These are phyloP conservation scores for Novymonas esmeraldas DNA, from an alignment of 208 protist genomes.

Conservation along the genomic window DNA sequence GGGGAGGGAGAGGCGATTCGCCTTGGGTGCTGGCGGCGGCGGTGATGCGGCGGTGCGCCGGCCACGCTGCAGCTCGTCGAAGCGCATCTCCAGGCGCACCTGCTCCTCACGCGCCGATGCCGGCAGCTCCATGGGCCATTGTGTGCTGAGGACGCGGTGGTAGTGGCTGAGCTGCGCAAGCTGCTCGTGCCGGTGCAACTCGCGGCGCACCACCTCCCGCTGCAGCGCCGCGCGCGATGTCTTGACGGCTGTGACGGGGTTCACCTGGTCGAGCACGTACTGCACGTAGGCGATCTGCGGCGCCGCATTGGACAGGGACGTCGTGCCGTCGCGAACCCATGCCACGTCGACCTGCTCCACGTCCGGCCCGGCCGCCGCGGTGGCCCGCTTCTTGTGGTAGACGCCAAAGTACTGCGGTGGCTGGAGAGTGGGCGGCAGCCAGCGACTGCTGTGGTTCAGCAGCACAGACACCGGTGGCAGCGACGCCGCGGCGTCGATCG, in stretches of 20 bases:
- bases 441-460: constrained; percentile 40
- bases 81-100: constrained; percentile 29
- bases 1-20: not conserved
- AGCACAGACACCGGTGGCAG: constrained; percentile 23
- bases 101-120: constrained; percentile 25
- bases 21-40: not conserved
- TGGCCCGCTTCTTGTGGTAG: constrained; percentile 3
- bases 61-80: constrained; percentile 21
- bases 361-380: constrained; percentile 1
- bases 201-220: constrained; percentile 38
- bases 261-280: constrained; percentile 19
- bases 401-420: constrained; percentile 63
- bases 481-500: constrained; percentile 2
- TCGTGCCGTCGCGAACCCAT: constrained; percentile 13
- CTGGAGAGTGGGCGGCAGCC: constrained; percentile 69
- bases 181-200: constrained; percentile 42
- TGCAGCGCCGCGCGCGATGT: constrained; percentile 22
- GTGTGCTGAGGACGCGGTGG: constrained; percentile 31
- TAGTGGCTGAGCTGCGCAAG: constrained; percentile 51
- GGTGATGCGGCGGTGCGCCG: not conserved
- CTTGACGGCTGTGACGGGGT: not conserved
- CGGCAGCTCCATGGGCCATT: constrained; percentile 37
- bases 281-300: constrained; percentile 19
- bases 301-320: constrained; percentile 2
- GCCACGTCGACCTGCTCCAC: constrained; percentile 14